Evolutionary conservation across 257 asterid species (phyloP).

Genomic region (Solanum piurae): DNA sequence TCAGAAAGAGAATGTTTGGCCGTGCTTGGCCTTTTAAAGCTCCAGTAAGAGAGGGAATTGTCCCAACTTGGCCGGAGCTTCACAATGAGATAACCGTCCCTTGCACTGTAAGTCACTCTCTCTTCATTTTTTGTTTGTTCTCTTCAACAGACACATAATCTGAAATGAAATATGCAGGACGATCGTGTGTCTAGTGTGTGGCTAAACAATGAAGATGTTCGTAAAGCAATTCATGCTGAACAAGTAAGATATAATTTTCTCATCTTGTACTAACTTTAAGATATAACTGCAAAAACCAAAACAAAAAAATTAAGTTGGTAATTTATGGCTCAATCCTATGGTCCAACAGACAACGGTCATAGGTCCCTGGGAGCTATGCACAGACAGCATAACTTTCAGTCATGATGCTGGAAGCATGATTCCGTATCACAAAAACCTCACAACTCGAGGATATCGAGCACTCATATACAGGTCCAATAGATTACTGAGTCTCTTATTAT

Average conservation of each 20-base stretch:
- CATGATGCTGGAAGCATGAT: slow-evolving; percentile 97
- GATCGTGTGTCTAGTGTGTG: slow-evolving; percentile 73
- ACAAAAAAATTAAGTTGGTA: background rate
- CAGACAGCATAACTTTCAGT: slow-evolving; percentile 33
- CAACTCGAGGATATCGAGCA: slow-evolving; percentile 68
- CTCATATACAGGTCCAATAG: slow-evolving; percentile 53
- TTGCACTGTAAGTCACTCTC: slow-evolving; percentile 58
- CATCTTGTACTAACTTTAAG: background rate
- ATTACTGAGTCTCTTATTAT: background rate
- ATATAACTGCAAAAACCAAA: background rate
- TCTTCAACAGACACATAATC: background rate
- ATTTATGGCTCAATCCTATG: background rate
- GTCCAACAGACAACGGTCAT: slow-evolving; percentile 32
- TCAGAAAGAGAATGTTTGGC: slow-evolving; percentile 78
- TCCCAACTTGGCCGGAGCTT: slow-evolving; percentile 88
- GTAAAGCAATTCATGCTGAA: slow-evolving; percentile 85
- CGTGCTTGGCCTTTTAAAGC: slow-evolving; percentile 97
- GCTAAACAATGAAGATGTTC: slow-evolving; percentile 67
- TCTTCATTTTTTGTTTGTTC: background rate
- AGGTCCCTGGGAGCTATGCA: slow-evolving; percentile 72
- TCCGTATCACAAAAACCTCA: slow-evolving; percentile 77
- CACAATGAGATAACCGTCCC: slow-evolving; percentile 33
- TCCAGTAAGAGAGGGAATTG: slow-evolving; percentile 70
- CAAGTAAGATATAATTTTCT: slow-evolving; percentile 39
- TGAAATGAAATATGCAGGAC: slow-evolving; percentile 32